A percentile compares a stretch with the other conserved stretches of the same genome.
Conservation (phyloP, 768 basidiomycete genomes). For the Baorangia bicolor region DNA sequence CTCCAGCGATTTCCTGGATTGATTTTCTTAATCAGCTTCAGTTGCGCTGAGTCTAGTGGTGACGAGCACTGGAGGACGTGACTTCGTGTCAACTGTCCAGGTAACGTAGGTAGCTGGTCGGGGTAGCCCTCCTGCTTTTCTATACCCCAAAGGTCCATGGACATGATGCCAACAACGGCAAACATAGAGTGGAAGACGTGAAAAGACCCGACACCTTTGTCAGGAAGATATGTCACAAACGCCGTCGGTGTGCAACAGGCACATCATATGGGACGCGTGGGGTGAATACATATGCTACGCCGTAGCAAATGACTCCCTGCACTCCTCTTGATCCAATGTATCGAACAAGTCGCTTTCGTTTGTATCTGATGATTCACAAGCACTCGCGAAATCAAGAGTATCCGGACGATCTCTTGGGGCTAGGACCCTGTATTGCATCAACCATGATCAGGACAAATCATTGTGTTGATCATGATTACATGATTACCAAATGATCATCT, state of each 20-base stretch:
- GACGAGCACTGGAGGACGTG: conserved; percentile 34
- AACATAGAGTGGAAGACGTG: conserved; percentile 35
- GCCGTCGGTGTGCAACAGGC: conserved; percentile 45
- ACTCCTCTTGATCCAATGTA: conserved; percentile 18
- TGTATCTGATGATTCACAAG: conserved; percentile 27
- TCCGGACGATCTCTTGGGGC: conserved; percentile 49
- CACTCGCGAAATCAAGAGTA: conserved; percentile 10
- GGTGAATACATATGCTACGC: conserved; percentile 56
- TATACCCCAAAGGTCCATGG: conserved; percentile 15
- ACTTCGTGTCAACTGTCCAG: conserved; percentile 41
- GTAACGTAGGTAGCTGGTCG: conserved; percentile 33
- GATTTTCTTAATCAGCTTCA: conserved; percentile 34
- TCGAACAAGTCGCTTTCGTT: conserved; percentile 28
- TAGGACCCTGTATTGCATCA: conserved; percentile 42
- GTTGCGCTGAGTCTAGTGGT: conserved; percentile 42
- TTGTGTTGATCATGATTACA: background rate
- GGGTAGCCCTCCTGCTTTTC: background rate
- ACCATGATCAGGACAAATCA: background rate
- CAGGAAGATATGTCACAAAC: conserved; percentile 41
- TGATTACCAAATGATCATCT: conserved; percentile 48
- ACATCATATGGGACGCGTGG: conserved; percentile 60
- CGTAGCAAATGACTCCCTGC: conserved; percentile 46
- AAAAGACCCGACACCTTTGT: conserved; percentile 45
- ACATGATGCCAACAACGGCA: conserved; percentile 2
- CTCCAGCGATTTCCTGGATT: conserved; percentile 33